Evolutionary conservation across 1,284 basidiomycete species (phyloP), one percentile per base, ranked within the genome.

Genomic region (Butyriboletus appendiculatus): DNA sequence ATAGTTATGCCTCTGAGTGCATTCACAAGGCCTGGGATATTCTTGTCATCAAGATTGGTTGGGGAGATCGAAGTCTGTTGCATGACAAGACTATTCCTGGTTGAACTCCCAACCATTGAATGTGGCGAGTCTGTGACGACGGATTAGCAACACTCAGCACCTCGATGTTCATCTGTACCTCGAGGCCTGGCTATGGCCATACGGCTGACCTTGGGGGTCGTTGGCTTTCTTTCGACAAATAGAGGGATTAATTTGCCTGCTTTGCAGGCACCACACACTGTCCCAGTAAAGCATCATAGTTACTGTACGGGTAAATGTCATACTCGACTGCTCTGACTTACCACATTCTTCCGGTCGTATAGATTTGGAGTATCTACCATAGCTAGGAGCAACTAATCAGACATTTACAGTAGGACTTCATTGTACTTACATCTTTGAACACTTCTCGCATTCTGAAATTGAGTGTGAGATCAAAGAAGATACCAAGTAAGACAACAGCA

Each of bases 301-400:
- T 22, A 30, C 22, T n/a, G n/a, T n/a, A 20, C 18, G 30, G 24
- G 35, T 34, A 6, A 18, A 40, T 30, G 2, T 15, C 28, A 16
- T 32, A 22, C 44, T 22, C 43, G 37, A 45, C 24, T 28, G 40
- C 43, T 48, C 26, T 39, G 16, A 76, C 83, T 57, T 64, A 84
- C 88, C 76, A 58, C 83, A 84, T 70, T 81, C 80, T n/a, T 81
- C 76, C 9, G 85, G 77, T 18, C 81, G 76, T 60, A 93, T 92
- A 14, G 88, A 91, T 57, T 88, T 90, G 58, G 81, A 86, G 63
- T 88, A 86, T 33, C 90, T 80, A 14, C 89, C 88, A 65, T 90
- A 92, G 45, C 90, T 92, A 49, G 55, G 9, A 42, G 5, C 16
- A 55, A 45, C 14, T 28, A 34, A 46, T 59, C 18, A 61, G 42